Evolutionary conservation across 2,329 filamentous ascomycete genomes (phyloP).

Genomic region (Emmonsia crescens): DNA sequence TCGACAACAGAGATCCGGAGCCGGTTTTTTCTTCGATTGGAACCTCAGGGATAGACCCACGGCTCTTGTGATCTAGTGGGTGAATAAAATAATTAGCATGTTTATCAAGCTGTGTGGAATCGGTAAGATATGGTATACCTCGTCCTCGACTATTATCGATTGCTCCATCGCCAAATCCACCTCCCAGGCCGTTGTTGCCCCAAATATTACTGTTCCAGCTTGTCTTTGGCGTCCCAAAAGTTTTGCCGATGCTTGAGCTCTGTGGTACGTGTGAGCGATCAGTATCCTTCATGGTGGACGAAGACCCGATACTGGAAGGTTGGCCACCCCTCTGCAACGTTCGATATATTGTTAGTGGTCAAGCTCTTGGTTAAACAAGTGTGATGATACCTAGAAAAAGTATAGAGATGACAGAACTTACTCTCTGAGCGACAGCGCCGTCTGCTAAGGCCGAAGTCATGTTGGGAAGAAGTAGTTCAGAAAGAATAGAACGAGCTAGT

Average conservation of each 20-base stretch:
- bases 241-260: slow-evolving; percentile 29
- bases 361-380: neutral
- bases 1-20: slow-evolving; percentile 56
- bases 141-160: slow-evolving; percentile 37
- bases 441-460: slow-evolving; percentile 30
- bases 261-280: slow-evolving; percentile 29
- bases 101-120: neutral
- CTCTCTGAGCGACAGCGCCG: slow-evolving; percentile 27
- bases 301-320: slow-evolving; percentile 31
- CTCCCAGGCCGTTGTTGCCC: slow-evolving; percentile 33
- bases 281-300: slow-evolving; percentile 20
- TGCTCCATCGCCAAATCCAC: slow-evolving; percentile 37
- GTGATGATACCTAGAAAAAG: neutral
- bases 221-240: slow-evolving; percentile 35
- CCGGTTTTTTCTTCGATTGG: slow-evolving; percentile 50
- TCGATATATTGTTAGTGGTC: slow-evolving; percentile 9
- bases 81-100: neutral
- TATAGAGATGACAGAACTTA: slow-evolving; percentile 16
- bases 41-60: slow-evolving; percentile 20
- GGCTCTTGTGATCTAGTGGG: slow-evolving; percentile 3
- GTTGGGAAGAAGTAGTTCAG: slow-evolving; percentile 14
- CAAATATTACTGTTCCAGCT: slow-evolving; percentile 43
- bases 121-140: slow-evolving; percentile 30
- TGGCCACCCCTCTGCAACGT: slow-evolving; percentile 18
- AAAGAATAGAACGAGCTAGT: slow-evolving; percentile 16